Evolutionary conservation across 2,329 filamentous ascomycete genomes (phyloP), one percentile per base, ranked within the genome.

Genomic region (Cercospora zeae-maydis): DNA sequence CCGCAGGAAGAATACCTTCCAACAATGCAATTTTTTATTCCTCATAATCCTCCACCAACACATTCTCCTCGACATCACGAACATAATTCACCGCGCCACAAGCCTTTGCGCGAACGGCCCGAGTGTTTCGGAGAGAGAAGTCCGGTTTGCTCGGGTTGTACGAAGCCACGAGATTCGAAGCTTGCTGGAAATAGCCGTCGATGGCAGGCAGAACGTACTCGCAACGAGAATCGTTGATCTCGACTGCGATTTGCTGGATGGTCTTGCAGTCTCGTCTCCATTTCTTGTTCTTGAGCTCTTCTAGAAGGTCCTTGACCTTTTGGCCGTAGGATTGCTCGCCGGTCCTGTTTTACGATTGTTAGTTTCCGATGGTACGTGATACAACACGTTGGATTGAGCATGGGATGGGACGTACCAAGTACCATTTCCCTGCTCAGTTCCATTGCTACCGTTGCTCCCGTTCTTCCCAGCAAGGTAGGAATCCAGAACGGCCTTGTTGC

Each of bases 221-320:
- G 42, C 59, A 62, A 5, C 59, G 37, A 36, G 19, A 42, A 19
- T 49, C 42, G 42, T 62, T 62, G 53, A 62, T 62, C 31, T 62
- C 34, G 27, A 37, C 47, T 10, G 57, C 59, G 4, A 62, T 52
- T 4, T 52, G 34, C 33, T 62, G 52, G 31, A 62, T 62, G 21
- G 31, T 49, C 13, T 31, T 31, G 33, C 54, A 42, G 36, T 62
- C 59, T 42, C 47, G 19, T 42, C 36, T 34, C 52, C 45, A 57
- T 11, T 62, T 57, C 53, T 57, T 49, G 21, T 30, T 49, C 42
- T 56, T 62, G 59, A 62, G 59, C 19, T 62, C 37, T 37, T 52
- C 53, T 13, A 62, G 27, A 4, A 24, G 51, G n/a, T 30, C 19
- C 31, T 62, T 62, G 54, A 62, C 54, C 1, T 62, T 49, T 19